Evolutionary conservation across 75 land plant genomes (phyloP).

Genomic region (Selaginella tamariscina): DNA sequence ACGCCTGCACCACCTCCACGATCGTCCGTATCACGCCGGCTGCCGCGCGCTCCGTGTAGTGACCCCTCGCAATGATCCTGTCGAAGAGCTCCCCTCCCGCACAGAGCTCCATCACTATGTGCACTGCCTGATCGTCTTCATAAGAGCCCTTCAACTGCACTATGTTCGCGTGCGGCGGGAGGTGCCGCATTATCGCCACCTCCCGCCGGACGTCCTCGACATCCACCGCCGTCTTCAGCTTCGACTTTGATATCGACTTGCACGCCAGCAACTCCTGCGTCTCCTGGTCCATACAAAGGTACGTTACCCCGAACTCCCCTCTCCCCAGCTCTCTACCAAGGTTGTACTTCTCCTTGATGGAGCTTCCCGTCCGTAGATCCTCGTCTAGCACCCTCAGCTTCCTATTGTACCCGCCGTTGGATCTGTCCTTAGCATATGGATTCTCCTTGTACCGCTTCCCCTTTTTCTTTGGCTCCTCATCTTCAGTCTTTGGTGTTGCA

Average conservation of each 20-base stretch:
- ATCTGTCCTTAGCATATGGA: background rate
- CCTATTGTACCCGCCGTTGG: background rate
- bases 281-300: conserved; percentile 43
- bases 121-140: conserved; percentile 65
- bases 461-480: background rate
- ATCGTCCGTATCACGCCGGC: conserved; percentile 54
- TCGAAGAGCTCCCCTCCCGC: conserved; percentile 85
- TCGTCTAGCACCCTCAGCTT: background rate
- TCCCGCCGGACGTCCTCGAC: conserved; percentile 80
- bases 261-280: conserved; percentile 47
- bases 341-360: background rate
- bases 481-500: background rate
- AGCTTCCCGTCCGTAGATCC: background rate
- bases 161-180: conserved; percentile 62
- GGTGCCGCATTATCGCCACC: conserved; percentile 68
- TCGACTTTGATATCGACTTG: conserved; percentile 71
- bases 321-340: conserved; percentile 78
- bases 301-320: conserved; percentile 72
- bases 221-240: conserved; percentile 57
- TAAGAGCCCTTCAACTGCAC: conserved; percentile 54
- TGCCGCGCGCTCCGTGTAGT: conserved; percentile 76
- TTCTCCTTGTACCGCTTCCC: background rate
- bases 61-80: conserved; percentile 62
- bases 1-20: conserved; percentile 76
- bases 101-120: conserved; percentile 82